Percentiles rank a stretch among this genome's conserved stretches.
Evolutionary conservation across 768 basidiomycete species (phyloP).

Genomic region (Hirschioporus abietinus): DNA sequence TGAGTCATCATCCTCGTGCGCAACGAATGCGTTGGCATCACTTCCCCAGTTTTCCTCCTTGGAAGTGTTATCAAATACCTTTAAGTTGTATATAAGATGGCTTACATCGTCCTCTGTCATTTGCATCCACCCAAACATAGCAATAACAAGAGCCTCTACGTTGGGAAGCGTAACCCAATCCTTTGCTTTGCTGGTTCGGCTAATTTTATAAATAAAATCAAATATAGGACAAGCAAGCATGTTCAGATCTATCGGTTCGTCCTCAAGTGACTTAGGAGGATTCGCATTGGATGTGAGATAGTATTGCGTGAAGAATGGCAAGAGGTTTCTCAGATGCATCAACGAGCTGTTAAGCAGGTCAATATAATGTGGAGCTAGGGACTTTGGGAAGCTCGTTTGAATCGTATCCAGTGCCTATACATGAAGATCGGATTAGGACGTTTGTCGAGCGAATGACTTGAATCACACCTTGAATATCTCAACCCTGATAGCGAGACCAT

Average conservation of each 20-base stretch:
- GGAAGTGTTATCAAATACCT: slow-evolving; percentile 7
- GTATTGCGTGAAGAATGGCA: slow-evolving; percentile 54
- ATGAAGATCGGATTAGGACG: background rate
- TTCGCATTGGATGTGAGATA: slow-evolving; percentile 54
- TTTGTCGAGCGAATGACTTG: background rate
- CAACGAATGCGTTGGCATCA: slow-evolving; percentile 88
- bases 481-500: slow-evolving; percentile 69
- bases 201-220: slow-evolving; percentile 69
- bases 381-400: slow-evolving; percentile 75
- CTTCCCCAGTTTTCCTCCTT: slow-evolving; percentile 90
- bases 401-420: slow-evolving; percentile 73
- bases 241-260: slow-evolving; percentile 68
- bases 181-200: slow-evolving; percentile 58
- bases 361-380: slow-evolving; percentile 57
- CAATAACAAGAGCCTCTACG: slow-evolving; percentile 43
- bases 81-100: slow-evolving; percentile 9
- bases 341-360: slow-evolving; percentile 56
- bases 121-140: slow-evolving; percentile 67
- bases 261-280: slow-evolving; percentile 65
- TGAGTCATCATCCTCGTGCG: slow-evolving; percentile 91
- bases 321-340: slow-evolving; percentile 52
- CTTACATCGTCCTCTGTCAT: slow-evolving; percentile 89
- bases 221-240: slow-evolving; percentile 74
- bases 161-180: slow-evolving; percentile 56
- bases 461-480: slow-evolving; percentile 76